Evolutionary conservation across 169 alveolate genomes (phyloP), one percentile per base, ranked within the genome.

Genomic region (Babesia bovis): DNA sequence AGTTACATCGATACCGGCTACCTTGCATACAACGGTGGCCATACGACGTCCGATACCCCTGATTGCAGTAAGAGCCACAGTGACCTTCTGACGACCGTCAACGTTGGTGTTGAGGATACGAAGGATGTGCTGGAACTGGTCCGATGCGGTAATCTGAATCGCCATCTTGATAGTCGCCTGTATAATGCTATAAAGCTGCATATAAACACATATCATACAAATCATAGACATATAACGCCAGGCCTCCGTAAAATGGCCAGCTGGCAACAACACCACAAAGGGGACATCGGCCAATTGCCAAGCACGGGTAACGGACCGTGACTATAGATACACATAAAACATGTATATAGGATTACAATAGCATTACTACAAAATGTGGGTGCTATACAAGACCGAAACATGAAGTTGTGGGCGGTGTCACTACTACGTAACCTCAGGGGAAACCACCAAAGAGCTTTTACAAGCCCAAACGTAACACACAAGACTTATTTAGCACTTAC

Each of bases 71-170:
- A 98, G 90, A 41, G 99, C 99, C 76, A 91, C 94, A 79, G 93
- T 91, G 45, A 95, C 97, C 88, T 96, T 98, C 90, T 96, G 97
- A 66, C 98, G 96, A 49, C 99, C 99, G 51, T 97, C 99, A 65
- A 98, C 98, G 95, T 98, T 98, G 71, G 99, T 97, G 94, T 98
- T 98, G 89, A 96, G 93, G 83, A 98, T 92, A 93, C 99, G 98
- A 72, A 95, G 94, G 74, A 96, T 95, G 91, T 96, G 98, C 85
- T 93, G 98, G 89, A 98, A 98, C 85, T 97, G 97, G 68, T 92
- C 94, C 61, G 92, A 59, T 32, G 87, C 82, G 0, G 90, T 84
- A 53, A 88, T 84, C 40, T 83, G 83, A 32, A 88, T 68, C 58
- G 93, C 68, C 93, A 88, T 88, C 85, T 56, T 56, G 56, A 38